A percentile compares a stretch with the other conserved stretches of the same genome.
phyloP scores from a whole-genome alignment of 1,284 basidiomycete species.

The Boletus holoroseus region DNA sequence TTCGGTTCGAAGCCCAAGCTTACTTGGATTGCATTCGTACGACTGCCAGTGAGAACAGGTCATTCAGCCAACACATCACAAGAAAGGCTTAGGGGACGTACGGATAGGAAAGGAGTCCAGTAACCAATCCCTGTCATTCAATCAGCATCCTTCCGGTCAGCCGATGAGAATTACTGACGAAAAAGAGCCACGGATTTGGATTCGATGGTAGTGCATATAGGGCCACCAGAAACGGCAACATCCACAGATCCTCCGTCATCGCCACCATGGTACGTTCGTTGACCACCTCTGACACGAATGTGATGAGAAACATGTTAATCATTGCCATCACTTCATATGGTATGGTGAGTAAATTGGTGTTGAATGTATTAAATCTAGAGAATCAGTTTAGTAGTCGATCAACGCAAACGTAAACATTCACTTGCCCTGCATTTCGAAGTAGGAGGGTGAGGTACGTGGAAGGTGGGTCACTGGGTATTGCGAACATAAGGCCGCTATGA shows the following conservation, averaged over 20 bases:
- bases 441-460: constrained; percentile 56
- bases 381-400: neutral
- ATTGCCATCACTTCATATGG: constrained; percentile 44
- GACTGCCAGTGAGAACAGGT: constrained; percentile 1
- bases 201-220: constrained; percentile 11
- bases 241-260: too few relatives aligned
- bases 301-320: constrained; percentile 41
- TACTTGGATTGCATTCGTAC: constrained; percentile 37
- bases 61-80: constrained; percentile 7
- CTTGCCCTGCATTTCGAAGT: constrained; percentile 47
- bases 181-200: constrained; percentile 14
- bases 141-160: neutral
- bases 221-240: constrained; percentile 11
- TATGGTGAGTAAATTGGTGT: constrained; percentile 58
- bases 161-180: neutral
- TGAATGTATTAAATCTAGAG: constrained; percentile 52
- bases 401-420: neutral
- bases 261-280: constrained; percentile 27
- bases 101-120: constrained; percentile 17
- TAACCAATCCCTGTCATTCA: constrained; percentile 8
- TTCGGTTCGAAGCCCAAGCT: neutral
- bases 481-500: constrained; percentile 40
- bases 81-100: neutral
- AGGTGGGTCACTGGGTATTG: constrained; percentile 49
- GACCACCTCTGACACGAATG: constrained; percentile 43